Evolutionary conservation across 2,329 filamentous ascomycete species (phyloP).

Genomic region (Cladosporium sp.): DNA sequence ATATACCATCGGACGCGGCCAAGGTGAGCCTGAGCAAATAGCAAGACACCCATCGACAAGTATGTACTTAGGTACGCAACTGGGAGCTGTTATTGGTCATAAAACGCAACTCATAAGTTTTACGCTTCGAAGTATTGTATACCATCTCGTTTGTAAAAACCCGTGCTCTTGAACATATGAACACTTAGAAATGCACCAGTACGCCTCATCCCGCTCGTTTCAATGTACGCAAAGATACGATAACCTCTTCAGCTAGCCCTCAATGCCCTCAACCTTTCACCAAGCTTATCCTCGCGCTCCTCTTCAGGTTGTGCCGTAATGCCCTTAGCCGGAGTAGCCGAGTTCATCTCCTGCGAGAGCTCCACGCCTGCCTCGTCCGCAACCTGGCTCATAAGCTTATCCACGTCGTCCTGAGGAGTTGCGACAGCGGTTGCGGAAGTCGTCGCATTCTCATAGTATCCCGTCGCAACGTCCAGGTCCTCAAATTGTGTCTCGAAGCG

Average conservation of each 20-base stretch:
- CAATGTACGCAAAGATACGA: background rate
- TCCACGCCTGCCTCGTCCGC: conserved; percentile 86
- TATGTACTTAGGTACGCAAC: too few species aligned
- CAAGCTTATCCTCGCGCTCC: conserved; percentile 72
- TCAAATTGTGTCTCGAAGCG: conserved; percentile 58
- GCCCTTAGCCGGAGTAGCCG: conserved; percentile 52
- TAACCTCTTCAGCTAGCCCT: background rate
- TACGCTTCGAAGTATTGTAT: background rate
- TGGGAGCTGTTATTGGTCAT: too few species aligned
- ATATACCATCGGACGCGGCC: too few species aligned
- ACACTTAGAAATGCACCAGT: background rate
- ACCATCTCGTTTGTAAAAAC: background rate
- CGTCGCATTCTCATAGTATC: conserved; percentile 84
- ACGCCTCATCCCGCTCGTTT: background rate
- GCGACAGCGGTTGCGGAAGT: conserved; percentile 69
- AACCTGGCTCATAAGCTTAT: conserved; percentile 77
- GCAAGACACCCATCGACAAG: too few species aligned
- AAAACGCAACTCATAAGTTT: background rate
- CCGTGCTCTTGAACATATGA: conserved; percentile 1
- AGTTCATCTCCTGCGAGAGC: conserved; percentile 68
- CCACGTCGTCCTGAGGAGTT: conserved; percentile 78
- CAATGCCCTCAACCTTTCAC: conserved; percentile 53
- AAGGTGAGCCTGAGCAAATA: too few species aligned
- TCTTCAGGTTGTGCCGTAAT: conserved; percentile 63
- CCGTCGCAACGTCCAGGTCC: conserved; percentile 48